These are phyloP conservation scores for Metschnikowia santaceciliae DNA, from an alignment of 805 yeast genomes.

Conservation along the genomic window DNA sequence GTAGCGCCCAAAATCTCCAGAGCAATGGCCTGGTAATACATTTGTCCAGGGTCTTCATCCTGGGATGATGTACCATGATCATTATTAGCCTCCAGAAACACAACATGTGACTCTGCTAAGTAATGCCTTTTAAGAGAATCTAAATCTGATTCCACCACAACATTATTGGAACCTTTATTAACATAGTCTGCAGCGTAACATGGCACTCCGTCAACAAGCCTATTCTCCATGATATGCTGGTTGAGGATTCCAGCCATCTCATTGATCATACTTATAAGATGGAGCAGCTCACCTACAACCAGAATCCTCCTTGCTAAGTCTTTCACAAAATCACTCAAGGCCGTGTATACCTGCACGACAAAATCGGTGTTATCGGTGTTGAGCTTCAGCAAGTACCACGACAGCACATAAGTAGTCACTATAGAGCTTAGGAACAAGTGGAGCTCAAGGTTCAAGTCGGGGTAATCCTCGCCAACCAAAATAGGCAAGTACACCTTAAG, in stretches of 20 bases:
- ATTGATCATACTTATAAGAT: conserved; percentile 20
- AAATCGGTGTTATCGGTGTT: conserved; percentile 18
- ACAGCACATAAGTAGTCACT: conserved; percentile 16
- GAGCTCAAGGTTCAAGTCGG: conserved; percentile 30
- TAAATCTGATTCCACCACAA: background rate
- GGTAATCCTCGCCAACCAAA: conserved; percentile 20
- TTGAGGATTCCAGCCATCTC: conserved; percentile 17
- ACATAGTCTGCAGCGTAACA: conserved; percentile 1
- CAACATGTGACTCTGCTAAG: conserved; percentile 11
- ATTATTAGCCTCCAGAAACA: conserved; percentile 3
- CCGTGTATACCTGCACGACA: conserved; percentile 10
- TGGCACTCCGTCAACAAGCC: conserved; percentile 7
- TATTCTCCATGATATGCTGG: conserved; percentile 9
- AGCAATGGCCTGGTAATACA: conserved; percentile 10
- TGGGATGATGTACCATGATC: background rate
- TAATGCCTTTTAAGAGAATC: background rate
- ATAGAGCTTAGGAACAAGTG: conserved; percentile 36
- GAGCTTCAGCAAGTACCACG: conserved; percentile 17
- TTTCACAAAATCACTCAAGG: conserved; percentile 13
- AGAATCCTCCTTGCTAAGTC: conserved; percentile 12
- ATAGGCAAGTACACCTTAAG: conserved; percentile 27
- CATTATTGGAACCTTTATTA: background rate
- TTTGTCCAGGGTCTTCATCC: background rate
- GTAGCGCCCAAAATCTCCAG: conserved; percentile 7
- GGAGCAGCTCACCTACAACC: conserved; percentile 13